phyloP scores from a whole-genome alignment of 192 early-diverging fungal species.

The Ambispora gerdemannii region DNA sequence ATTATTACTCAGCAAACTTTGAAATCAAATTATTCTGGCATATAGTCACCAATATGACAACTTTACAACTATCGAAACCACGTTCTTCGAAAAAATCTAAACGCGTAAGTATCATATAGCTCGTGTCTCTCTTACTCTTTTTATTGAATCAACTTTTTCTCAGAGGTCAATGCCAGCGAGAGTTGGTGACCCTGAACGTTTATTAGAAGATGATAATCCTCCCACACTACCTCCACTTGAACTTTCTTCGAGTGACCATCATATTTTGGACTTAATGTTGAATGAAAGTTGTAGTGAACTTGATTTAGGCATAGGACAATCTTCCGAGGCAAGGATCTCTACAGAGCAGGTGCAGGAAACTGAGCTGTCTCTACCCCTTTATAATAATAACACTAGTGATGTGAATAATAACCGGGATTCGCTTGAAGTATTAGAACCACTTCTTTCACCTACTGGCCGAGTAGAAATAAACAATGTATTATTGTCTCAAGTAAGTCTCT shows the following conservation, averaged over 20 bases:
- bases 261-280: slow-evolving; percentile 26
- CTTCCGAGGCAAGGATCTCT: neutral
- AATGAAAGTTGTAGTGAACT: slow-evolving; percentile 18
- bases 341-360: neutral
- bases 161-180: slow-evolving; percentile 29
- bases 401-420: neutral
- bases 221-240: neutral
- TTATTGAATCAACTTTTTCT: neutral
- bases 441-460: neutral
- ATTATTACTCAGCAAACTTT: too few relatives aligned
- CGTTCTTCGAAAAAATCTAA: neutral
- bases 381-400: neutral
- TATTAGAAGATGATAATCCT: neutral
- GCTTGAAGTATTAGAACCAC: neutral
- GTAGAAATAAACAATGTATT: slow-evolving; percentile 24
- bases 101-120: neutral
- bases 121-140: neutral
- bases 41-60: too few relatives aligned
- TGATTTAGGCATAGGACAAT: neutral
- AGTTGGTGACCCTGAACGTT: neutral
- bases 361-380: too few relatives aligned
- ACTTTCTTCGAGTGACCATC: neutral
- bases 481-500: slow-evolving; percentile 25
- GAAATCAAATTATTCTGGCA: too few relatives aligned
- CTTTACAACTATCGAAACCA: neutral